A percentile compares a stretch with the other conserved stretches of the same genome.
These are phyloP conservation scores for Globisporangium polare DNA, from an alignment of 352 stramenopile species.

Conservation along the genomic window DNA sequence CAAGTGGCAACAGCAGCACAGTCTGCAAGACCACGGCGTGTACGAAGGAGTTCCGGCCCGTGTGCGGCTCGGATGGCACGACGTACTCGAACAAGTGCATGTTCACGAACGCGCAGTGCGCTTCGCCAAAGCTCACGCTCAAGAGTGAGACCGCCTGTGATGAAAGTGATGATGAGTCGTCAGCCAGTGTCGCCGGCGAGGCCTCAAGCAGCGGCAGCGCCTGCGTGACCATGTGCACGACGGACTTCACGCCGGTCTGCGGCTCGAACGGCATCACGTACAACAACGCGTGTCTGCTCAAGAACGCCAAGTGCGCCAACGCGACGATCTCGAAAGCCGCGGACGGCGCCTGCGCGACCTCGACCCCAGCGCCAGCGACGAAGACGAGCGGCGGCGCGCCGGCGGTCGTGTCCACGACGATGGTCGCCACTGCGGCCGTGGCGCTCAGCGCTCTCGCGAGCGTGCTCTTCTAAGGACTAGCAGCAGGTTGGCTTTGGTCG, in stretches of 20 bases:
- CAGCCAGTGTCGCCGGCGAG: not conserved
- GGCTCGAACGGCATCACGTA: conserved; percentile 3
- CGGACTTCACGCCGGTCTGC: not conserved
- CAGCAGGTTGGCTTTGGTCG: no score
- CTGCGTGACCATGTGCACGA: conserved; percentile 2
- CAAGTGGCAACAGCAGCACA: not conserved
- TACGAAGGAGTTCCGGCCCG: not conserved
- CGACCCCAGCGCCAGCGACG: not conserved
- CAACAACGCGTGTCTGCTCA: not conserved
- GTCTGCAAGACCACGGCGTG: not conserved
- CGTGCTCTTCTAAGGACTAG: not conserved
- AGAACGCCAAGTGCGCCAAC: conserved; percentile 4
- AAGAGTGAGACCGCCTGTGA: not conserved
- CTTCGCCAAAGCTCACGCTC: not conserved
- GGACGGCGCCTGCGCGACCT: not conserved
- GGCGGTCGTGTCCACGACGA: not conserved
- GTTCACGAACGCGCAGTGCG: not conserved
- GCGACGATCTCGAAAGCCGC: not conserved
- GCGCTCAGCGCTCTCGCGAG: not conserved
- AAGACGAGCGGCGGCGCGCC: not conserved
- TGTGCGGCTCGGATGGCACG: not conserved
- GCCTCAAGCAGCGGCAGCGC: not conserved
- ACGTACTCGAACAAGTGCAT: not conserved
- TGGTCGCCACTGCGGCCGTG: not conserved
- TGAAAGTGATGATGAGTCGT: not conserved